A percentile compares a stretch with the other conserved stretches of the same genome.
These are phyloP conservation scores for Suhomyces ambrosiae DNA, from an alignment of 1,139 yeast species.

Conservation along the genomic window DNA sequence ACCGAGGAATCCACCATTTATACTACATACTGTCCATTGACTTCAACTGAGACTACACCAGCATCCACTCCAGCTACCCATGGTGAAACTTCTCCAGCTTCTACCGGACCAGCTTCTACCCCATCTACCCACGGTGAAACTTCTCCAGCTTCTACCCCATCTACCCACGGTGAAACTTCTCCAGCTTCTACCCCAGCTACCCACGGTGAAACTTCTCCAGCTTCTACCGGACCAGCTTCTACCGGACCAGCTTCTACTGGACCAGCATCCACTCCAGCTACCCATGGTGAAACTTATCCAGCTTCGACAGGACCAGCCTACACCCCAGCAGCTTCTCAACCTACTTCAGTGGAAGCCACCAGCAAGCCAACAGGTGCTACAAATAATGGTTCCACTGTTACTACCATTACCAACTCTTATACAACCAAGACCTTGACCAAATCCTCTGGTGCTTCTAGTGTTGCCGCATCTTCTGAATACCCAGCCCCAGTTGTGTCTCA, in stretches of 20 bases:
- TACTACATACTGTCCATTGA: conserved; percentile 25
- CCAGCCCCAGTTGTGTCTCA: background rate
- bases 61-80: conserved; percentile 6
- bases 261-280: conserved; percentile 6
- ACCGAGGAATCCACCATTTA: conserved; percentile 17
- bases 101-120: conserved; percentile 2
- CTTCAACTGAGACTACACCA: conserved; percentile 12
- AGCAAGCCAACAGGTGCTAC: too few relatives aligned
- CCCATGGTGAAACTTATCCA: conserved; percentile 5
- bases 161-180: conserved; percentile 2
- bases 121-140: background rate
- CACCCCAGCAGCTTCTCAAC: background rate
- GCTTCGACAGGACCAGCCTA: background rate
- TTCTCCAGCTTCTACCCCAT: background rate
- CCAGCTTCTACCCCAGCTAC: conserved; percentile 6
- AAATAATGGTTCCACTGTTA: too few relatives aligned
- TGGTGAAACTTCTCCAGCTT: background rate
- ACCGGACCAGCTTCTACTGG: background rate
- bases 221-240: background rate
- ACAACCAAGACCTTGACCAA: too few relatives aligned
- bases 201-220: conserved; percentile 5
- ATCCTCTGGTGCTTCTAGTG: conserved; percentile 1
- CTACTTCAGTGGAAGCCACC: too few relatives aligned
- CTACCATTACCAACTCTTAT: background rate
- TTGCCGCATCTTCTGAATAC: too few relatives aligned